Evolutionary conservation across 176 grass and related monocot species (phyloP), one percentile per base, ranked within the genome.

Genomic region (Bonia amplexicaulis): DNA sequence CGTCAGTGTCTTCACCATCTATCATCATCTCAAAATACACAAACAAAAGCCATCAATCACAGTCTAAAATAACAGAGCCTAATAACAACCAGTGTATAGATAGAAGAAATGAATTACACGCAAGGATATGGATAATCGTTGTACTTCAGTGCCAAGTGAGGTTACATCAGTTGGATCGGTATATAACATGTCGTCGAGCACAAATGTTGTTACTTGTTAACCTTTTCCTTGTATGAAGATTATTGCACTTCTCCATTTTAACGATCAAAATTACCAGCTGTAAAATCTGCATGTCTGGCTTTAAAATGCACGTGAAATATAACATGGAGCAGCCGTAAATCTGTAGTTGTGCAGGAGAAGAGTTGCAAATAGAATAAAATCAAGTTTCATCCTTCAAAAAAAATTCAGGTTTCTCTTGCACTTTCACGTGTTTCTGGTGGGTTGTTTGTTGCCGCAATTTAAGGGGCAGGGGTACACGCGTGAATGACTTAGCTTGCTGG

Each of bases 1-100:
- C 3, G 0, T 37, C 4, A 5, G 0, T 0, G 4, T 37, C 35
- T 37, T 4, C 0, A 5, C 4, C 35, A 4, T 37, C 4, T 3
- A 4, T 4, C 0, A 5, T 37, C 0, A 37, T 37, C 0, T 37
- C 4, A 37, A 37, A 37, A 37, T 5, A 37, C 5, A 37, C 4
- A 0, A 0, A 37, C 0, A 5, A 37, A 37, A 37, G 0, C 2
- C 4, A 37, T 37, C 35, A 37, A 4, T 37, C 4, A 3, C 4
- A 37, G 0, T 0, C 35, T 37, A 37, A 37, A 37, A 37, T 3
- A 37, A 37, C 0, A 37, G 4, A 5, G 4, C 35, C 35, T 37
- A 5, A 5, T 12, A 49, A 49, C 47, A 49, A 49, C 13, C 15
- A 49, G 12, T 4, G 3, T 14, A 48, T 48, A 48, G 7, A 42